These are phyloP conservation scores for Cytospora leucostoma DNA, from an alignment of 2,329 filamentous ascomycete species.

Conservation along the genomic window DNA sequence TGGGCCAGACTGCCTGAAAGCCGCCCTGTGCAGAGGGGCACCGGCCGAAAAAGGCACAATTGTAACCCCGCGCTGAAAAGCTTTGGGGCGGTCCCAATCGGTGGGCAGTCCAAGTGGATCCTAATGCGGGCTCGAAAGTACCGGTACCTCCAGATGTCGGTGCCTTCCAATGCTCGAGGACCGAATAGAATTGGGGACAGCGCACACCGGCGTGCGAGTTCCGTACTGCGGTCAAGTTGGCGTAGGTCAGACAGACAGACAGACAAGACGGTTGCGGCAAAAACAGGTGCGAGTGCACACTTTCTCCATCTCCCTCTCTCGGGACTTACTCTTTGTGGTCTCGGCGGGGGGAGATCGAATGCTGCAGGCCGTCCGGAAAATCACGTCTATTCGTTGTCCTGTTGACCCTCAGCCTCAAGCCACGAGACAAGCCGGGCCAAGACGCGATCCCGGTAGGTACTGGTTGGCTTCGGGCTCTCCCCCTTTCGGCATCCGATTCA, in stretches of 20 bases:
- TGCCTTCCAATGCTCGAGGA: too few species aligned
- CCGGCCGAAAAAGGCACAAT: slow-evolving; percentile 16
- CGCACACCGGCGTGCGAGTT: neutral
- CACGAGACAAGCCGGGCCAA: slow-evolving; percentile 1
- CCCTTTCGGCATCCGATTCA: slow-evolving; percentile 18
- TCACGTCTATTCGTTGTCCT: neutral
- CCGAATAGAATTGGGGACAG: too few species aligned
- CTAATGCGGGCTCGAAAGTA: slow-evolving; percentile 1
- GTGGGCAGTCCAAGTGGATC: slow-evolving; percentile 18
- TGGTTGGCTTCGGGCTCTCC: neutral
- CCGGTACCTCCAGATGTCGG: slow-evolving; percentile 6
- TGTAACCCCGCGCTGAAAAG: slow-evolving; percentile 23
- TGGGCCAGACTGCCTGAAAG: neutral
- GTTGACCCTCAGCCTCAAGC: neutral
- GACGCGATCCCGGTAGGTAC: neutral
- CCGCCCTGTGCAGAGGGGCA: slow-evolving; percentile 1
- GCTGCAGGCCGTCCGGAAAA: too few species aligned
- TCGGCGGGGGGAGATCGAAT: too few species aligned
- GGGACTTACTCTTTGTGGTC: too few species aligned
- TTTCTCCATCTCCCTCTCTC: neutral
- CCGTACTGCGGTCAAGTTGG: too few species aligned
- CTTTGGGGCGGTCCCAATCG: slow-evolving; percentile 26
- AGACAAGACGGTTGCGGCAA: neutral
- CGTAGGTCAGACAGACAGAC: too few species aligned
- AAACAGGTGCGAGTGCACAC: neutral